Evolutionary conservation across 352 stramenopile genomes (phyloP).

Genomic region (Globisporangium abappressorium): DNA sequence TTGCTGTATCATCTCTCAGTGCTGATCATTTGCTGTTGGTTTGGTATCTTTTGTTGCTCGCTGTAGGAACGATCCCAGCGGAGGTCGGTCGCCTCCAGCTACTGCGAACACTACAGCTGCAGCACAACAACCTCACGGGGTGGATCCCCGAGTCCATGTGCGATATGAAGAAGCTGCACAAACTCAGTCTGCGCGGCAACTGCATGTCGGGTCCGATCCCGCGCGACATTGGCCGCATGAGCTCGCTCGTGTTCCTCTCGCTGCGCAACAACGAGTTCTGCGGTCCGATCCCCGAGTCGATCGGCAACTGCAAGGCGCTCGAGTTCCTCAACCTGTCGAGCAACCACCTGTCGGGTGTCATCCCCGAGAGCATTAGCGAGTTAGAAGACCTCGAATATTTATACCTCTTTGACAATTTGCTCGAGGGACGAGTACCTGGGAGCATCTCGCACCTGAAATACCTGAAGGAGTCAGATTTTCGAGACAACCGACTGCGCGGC

Average conservation of each 20-base stretch:
- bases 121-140: conserved; percentile 80
- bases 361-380: conserved; percentile 67
- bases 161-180: conserved; percentile 53
- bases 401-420: conserved; percentile 84
- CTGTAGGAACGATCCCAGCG: conserved; percentile 36
- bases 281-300: conserved; percentile 56
- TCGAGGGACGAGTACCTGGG: conserved; percentile 64
- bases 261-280: conserved; percentile 79
- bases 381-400: conserved; percentile 78
- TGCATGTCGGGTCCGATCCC: conserved; percentile 69
- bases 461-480: conserved; percentile 78
- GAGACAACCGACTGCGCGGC: conserved; percentile 67
- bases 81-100: conserved; percentile 54
- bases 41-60: neutral
- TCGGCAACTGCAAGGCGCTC: conserved; percentile 69
- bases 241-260: conserved; percentile 78
- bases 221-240: conserved; percentile 55
- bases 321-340: conserved; percentile 87
- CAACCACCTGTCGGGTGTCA: conserved; percentile 70
- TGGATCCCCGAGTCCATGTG: conserved; percentile 50
- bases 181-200: conserved; percentile 77
- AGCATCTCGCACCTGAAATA: conserved; percentile 73
- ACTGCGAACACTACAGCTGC: conserved; percentile 71
- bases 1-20: neutral
- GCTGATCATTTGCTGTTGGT: neutral